Evolutionary conservation across 2,329 filamentous ascomycete species (phyloP), one percentile per base, ranked within the genome.

Genomic region (Knoxdaviesia proteae): DNA sequence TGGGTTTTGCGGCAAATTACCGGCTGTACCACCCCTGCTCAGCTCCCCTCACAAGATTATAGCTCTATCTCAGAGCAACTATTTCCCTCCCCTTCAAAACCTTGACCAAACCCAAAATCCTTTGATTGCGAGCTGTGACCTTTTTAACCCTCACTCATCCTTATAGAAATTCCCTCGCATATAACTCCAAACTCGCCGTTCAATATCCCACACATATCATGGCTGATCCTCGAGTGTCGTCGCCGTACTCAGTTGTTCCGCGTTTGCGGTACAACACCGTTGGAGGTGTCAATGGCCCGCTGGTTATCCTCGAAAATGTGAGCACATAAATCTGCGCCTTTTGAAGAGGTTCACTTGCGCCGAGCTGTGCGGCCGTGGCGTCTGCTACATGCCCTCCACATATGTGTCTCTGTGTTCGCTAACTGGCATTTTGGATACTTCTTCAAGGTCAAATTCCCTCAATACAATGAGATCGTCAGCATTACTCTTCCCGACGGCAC

Each of bases 251-350:
- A 48, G 63, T 75, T 53, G 59, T 66, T 51, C 71, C 71, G 46
- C 64, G 70, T 54, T 62, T 96, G 64, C 78, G 81, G 56, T 98
- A 98, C 76, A 98, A 98, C 69, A 98, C 90, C 54, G 86, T 98
- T 58, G 84, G 86, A 57, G 88, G 88, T 68, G 80, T 98, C 64
- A 98, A 98, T 67, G 90, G 90, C 46, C 90, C 90, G 55, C 74
- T 98, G 62, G 90, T 98, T 58, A 88, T 98, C 57, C 74, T 98
- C 52, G 90, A 96, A 60, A 92, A 93, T 74, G 88, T 93, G 61
- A 42, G 47, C 20, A 20, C 20, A 20, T 20, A 20, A 20, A 20
- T 20, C 20, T 20, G 20, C 20, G 20, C 20, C 20, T 20, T 20
- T 20, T 20, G 20, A 3, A 20, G 20, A 20, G 2, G 20, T 3